Evolutionary conservation across 345 rosid species (phyloP), one percentile per base, ranked within the genome.

Genomic region (Brassica carinata): DNA sequence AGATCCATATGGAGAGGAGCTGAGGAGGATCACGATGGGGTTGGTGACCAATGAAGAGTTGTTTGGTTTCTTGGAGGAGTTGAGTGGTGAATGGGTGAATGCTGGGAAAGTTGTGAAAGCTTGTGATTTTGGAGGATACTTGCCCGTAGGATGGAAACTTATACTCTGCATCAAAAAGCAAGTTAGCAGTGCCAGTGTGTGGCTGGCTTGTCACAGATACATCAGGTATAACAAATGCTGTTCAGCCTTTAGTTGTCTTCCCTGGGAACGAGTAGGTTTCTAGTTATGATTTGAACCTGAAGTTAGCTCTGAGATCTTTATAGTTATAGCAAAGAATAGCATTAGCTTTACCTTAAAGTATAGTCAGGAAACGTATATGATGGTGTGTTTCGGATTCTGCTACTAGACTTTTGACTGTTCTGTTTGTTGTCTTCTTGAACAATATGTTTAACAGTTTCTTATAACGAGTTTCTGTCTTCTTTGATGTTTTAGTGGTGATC

Each of bases 111-210:
- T 90, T 77, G 88, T 90, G 26, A 79, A 85, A 58, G 94, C 98
- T 1, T 74, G 81, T 58, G 71, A 77, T 38, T 88, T 80, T 3
- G 94, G 96, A 27, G 75, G 87, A 73, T 77, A 57, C 58, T 79
- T 91, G 81, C 96, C 92, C 1, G 64, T 11, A 15, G 91, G 92
- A 13, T 93, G 98, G 98, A 93, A 81, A 85, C 88, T 93, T 73
- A 71, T 87, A 84, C 87, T 91, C 71, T 88, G 83, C 67, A 63
- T 90, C 51, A 88, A 86, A 82, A 89, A 71, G 87, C 84, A 85
- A 73, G 88, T 76, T 18, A 72, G 67, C 33, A 81, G 30, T 65
- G 1, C 77, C 33, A 81, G 30, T 65, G 1, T 78, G 34, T 90
- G 87, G 93, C 72, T 91, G 55, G 85, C 82, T 75, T 90, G 91